Base-by-base conservation (phyloP, 1,139 yeast species). In the Saccharomyces hybrid region DNA sequence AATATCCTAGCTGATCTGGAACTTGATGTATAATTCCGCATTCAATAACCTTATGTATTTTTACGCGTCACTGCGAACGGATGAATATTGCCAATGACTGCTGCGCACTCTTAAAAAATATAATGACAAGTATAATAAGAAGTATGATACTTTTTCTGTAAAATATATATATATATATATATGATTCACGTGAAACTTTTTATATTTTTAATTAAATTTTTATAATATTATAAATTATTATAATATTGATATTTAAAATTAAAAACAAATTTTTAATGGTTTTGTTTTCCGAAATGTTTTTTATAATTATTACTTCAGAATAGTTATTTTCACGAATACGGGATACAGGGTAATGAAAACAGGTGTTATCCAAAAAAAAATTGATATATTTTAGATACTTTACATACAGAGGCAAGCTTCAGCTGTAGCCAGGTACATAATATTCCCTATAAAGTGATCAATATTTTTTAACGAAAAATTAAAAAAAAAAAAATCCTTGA, bases 1-100 rank as follows among this genome's bases (percentile, higher is more conserved):
- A 44, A 48, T 4, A 23, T 62, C 4, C 44, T 64, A 41, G 42
- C 51, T 3, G 58, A 56, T 29, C 48, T 64, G 20, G 53, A 52
- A n/a, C 55, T 60, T 16, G 58, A 57, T 29, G 61, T 60, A 9
- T 59, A 47, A 48, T 27, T 16, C 28, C 31, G 16, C 51, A 29
- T 13, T 26, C 11, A 26, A 5, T 5, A 13, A 25, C 13, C 16
- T 25, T 46, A 46, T 46, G 9, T 46, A 46, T 13, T 16, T 20
- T 38, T 38, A 38, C n/a, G 23, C 23, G 23, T 23, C 23, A 23
- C 23, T 23, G 23, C 23, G 23, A 23, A 23, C 23, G 23, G 23
- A 23, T 23, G 23, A 23, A 23, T 23, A 23, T 23, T 23, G 23
- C 23, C 23, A 23, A 23, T 23, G 23, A 23, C 23, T 23, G 23